These are phyloP conservation scores for Leptographium lundbergii DNA, from an alignment of 2,329 filamentous ascomycete species.

Conservation along the genomic window DNA sequence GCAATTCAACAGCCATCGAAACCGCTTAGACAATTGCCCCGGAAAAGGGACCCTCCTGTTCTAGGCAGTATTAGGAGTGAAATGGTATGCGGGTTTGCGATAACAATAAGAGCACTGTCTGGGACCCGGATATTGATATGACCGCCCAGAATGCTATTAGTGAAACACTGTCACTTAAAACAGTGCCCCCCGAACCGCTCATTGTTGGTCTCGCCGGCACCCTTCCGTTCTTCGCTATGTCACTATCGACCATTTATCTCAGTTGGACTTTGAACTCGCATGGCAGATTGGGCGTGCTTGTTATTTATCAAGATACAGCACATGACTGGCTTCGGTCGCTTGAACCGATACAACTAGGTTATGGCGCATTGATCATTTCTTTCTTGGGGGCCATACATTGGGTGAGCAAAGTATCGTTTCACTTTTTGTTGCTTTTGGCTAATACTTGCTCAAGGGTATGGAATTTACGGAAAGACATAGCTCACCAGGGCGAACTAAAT, in stretches of 20 bases:
- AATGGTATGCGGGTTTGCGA: not conserved
- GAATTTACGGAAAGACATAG: not conserved
- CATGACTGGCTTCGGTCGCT: not conserved
- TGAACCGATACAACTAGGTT: not conserved
- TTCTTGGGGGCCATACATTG: not conserved
- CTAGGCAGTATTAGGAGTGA: not conserved
- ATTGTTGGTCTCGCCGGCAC: not conserved
- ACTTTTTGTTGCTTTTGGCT: not conserved
- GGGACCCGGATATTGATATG: too few relatives aligned
- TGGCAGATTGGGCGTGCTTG: not conserved
- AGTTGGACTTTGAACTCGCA: not conserved
- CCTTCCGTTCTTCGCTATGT: not conserved
- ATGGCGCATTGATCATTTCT: not conserved
- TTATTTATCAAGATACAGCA: not conserved
- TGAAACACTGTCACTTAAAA: not conserved
- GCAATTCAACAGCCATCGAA: not conserved
- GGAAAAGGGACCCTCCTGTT: not conserved
- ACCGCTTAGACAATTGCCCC: not conserved
- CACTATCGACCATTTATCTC: not conserved
- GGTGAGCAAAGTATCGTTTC: not conserved
- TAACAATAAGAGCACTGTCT: not conserved
- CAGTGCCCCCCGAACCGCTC: not conserved
- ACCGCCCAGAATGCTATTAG: not conserved
- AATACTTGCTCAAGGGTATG: not conserved
- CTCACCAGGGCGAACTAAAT: not conserved